These are phyloP conservation scores for Coccomyxa sp. DNA, from an alignment of 139 green algal genomes.

Conservation along the genomic window DNA sequence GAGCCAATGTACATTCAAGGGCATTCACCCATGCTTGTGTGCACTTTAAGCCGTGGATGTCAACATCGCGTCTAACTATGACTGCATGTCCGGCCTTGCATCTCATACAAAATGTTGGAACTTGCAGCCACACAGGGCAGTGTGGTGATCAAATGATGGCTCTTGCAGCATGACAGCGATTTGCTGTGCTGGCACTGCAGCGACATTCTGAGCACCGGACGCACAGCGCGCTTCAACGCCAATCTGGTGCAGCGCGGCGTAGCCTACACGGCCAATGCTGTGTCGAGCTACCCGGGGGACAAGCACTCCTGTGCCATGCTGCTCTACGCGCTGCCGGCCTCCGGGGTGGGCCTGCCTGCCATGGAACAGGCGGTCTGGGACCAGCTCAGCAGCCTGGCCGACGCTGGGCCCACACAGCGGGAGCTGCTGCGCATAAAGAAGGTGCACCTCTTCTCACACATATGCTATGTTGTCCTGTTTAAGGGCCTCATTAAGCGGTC, in stretches of 20 bases:
- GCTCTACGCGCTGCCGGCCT: constrained; percentile 30
- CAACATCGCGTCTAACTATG: background rate
- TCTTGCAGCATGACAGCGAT: background rate
- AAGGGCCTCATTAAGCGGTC: too few relatives aligned
- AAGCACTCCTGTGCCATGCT: constrained; percentile 43
- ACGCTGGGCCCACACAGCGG: constrained; percentile 26
- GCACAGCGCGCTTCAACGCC: constrained; percentile 53
- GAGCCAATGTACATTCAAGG: background rate
- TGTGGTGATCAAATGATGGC: background rate
- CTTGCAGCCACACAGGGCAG: background rate
- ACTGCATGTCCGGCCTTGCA: background rate
- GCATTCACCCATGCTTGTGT: background rate
- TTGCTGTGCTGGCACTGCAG: constrained; percentile 15
- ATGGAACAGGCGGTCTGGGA: constrained; percentile 28
- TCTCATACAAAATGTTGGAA: background rate
- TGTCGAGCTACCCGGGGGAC: constrained; percentile 55
- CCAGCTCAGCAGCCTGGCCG: constrained; percentile 32
- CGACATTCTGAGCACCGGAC: constrained; percentile 48
- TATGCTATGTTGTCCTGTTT: background rate
- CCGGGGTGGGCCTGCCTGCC: constrained; percentile 24
- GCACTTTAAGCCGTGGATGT: background rate
- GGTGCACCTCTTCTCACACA: background rate
- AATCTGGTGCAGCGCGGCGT: constrained; percentile 43
- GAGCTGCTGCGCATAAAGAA: constrained; percentile 46
- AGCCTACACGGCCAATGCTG: constrained; percentile 36